These are phyloP conservation scores for Exophiala alcalophila DNA, from an alignment of 2,329 filamentous ascomycete species.

Conservation along the genomic window DNA sequence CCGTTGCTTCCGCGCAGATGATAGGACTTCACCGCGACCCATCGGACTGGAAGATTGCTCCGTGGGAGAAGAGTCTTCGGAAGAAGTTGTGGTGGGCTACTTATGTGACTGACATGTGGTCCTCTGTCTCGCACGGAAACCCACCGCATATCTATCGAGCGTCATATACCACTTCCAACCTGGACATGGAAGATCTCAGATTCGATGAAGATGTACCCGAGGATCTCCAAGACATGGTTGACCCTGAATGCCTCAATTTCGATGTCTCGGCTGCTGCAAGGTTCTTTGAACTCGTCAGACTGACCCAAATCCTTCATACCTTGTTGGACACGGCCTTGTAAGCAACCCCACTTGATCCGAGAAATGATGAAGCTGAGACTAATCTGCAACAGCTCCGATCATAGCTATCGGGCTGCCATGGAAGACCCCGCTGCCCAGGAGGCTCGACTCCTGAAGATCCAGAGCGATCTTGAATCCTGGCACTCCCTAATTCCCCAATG, in stretches of 20 bases:
- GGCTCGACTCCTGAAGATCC: slow-evolving; percentile 18
- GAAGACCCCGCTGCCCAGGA: slow-evolving; percentile 13
- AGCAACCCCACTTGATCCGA: neutral
- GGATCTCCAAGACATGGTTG: slow-evolving; percentile 38
- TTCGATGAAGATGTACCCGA: slow-evolving; percentile 44
- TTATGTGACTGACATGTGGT: slow-evolving; percentile 46
- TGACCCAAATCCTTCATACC: slow-evolving; percentile 22
- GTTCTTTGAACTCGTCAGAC: slow-evolving; percentile 35
- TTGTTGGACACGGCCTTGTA: slow-evolving; percentile 24
- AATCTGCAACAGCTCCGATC: slow-evolving; percentile 11
- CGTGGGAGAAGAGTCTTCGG: slow-evolving; percentile 41
- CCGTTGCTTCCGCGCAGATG: slow-evolving; percentile 47
- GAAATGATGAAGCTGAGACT: neutral
- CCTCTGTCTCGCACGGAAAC: slow-evolving; percentile 48
- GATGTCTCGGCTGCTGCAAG: slow-evolving; percentile 39
- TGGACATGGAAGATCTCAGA: slow-evolving; percentile 44
- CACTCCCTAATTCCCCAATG: slow-evolving; percentile 27
- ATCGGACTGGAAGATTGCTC: slow-evolving; percentile 42
- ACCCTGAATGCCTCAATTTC: slow-evolving; percentile 35
- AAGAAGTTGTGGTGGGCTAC: slow-evolving; percentile 50
- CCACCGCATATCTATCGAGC: slow-evolving; percentile 44
- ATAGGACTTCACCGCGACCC: slow-evolving; percentile 49
- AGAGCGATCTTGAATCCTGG: slow-evolving; percentile 25
- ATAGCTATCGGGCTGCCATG: slow-evolving; percentile 11
- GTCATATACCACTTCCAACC: slow-evolving; percentile 43